A percentile compares a stretch with the other conserved stretches of the same genome.
phyloP scores from a whole-genome alignment of 2,329 filamentous ascomycete genomes.

The Aspergillus intermedius region DNA sequence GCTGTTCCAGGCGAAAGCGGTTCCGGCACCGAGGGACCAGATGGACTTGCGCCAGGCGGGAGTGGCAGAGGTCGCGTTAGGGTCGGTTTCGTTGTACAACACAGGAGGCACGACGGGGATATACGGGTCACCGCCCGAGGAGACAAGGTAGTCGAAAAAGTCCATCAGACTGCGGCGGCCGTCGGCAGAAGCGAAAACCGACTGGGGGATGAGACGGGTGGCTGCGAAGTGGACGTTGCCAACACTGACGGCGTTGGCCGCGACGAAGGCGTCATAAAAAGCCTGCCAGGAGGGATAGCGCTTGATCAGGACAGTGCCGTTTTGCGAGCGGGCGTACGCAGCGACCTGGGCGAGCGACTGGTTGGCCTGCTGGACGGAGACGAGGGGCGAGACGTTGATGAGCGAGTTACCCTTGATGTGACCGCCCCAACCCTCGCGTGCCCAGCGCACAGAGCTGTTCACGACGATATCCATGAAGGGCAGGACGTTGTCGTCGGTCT shows the following conservation, averaged over 20 bases:
- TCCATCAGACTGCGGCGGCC: slow-evolving; percentile 10
- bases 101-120: slow-evolving; percentile 13
- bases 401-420: slow-evolving; percentile 14
- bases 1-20: slow-evolving; percentile 11
- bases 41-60: slow-evolving; percentile 15
- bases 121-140: slow-evolving; percentile 8
- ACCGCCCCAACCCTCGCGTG: slow-evolving; percentile 17
- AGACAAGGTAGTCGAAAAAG: slow-evolving; percentile 6
- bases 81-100: slow-evolving; percentile 13
- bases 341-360: slow-evolving; percentile 7
- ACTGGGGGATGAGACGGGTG: slow-evolving; percentile 13
- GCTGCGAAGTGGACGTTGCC: slow-evolving; percentile 13
- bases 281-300: slow-evolving; percentile 13
- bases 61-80: slow-evolving; percentile 8
- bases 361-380: slow-evolving; percentile 9
- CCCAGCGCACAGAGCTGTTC: slow-evolving; percentile 16
- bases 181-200: slow-evolving; percentile 10
- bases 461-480: slow-evolving; percentile 17
- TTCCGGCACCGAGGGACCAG: slow-evolving; percentile 11
- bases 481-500: slow-evolving; percentile 9
- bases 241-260: slow-evolving; percentile 10
- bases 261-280: slow-evolving; percentile 14
- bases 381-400: slow-evolving; percentile 11
- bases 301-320: slow-evolving; percentile 10
- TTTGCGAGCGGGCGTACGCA: slow-evolving; percentile 8